Evolutionary conservation across 2,329 filamentous ascomycete genomes (phyloP).

Genomic region (Passalora sequoiae): DNA sequence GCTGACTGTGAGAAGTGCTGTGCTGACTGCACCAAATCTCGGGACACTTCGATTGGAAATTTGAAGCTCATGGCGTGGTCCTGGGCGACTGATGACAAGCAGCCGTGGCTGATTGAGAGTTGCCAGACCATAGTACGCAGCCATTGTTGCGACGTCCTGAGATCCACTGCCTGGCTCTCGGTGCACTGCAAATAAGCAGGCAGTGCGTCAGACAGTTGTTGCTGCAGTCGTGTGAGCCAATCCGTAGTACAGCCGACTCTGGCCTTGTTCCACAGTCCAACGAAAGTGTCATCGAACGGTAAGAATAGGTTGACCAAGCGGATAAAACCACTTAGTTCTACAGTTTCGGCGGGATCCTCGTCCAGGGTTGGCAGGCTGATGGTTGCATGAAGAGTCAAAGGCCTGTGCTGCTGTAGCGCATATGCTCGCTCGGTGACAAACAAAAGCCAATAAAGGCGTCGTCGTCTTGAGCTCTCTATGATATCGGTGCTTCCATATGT

Average conservation of each 20-base stretch:
- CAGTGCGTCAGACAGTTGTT: slow-evolving; percentile 49
- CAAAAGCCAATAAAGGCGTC: slow-evolving; percentile 58
- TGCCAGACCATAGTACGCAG: slow-evolving; percentile 68
- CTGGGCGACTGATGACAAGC: slow-evolving; percentile 54
- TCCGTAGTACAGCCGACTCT: slow-evolving; percentile 42
- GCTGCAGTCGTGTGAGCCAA: slow-evolving; percentile 46
- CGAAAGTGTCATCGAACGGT: slow-evolving; percentile 59
- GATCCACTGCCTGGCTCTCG: slow-evolving; percentile 63
- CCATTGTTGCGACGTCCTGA: slow-evolving; percentile 67
- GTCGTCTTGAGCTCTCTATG: slow-evolving; percentile 50
- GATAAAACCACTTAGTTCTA: slow-evolving; percentile 55
- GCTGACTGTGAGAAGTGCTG: slow-evolving; percentile 66
- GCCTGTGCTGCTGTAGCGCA: slow-evolving; percentile 59
- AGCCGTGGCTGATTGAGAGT: slow-evolving; percentile 60
- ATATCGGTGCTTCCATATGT: slow-evolving; percentile 46
- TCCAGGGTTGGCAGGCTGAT: slow-evolving; percentile 50
- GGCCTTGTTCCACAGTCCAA: slow-evolving; percentile 60
- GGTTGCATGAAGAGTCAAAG: slow-evolving; percentile 57
- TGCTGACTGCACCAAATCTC: slow-evolving; percentile 58
- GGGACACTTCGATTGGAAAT: slow-evolving; percentile 58
- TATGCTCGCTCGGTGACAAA: slow-evolving; percentile 61
- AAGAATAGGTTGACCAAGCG: slow-evolving; percentile 58
- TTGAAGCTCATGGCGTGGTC: slow-evolving; percentile 59
- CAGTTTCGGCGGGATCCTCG: slow-evolving; percentile 49
- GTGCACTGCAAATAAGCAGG: slow-evolving; percentile 55